phyloP scores from a whole-genome alignment of 352 stramenopile species.

The Pythium monospermum region DNA sequence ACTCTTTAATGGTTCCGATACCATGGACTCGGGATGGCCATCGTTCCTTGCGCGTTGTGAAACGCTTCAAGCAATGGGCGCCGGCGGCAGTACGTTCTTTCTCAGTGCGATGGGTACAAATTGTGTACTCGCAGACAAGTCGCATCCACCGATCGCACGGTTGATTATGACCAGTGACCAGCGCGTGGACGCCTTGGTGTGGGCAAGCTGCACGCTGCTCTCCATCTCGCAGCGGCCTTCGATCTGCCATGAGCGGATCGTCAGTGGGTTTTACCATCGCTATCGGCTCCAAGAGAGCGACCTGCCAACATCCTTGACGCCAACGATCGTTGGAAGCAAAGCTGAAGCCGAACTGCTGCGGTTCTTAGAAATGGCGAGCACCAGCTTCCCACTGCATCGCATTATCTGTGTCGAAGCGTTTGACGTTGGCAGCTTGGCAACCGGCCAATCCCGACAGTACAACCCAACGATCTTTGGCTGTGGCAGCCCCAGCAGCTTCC shows the following conservation, averaged over 20 bases:
- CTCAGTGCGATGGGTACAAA: constrained; percentile 12
- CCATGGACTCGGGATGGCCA: constrained; percentile 16
- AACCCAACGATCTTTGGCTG: constrained; percentile 12
- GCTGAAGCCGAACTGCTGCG: constrained; percentile 12
- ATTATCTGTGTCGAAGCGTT: constrained; percentile 17
- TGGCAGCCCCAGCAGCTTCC: constrained; percentile 13
- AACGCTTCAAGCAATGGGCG: constrained; percentile 9
- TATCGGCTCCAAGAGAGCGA: constrained; percentile 16
- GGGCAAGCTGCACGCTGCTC: constrained; percentile 11
- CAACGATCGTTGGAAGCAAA: neutral
- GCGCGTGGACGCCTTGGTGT: constrained; percentile 10
- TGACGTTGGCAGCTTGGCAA: neutral
- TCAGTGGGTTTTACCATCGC: constrained; percentile 3
- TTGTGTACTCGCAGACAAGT: constrained; percentile 3
- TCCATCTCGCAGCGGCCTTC: constrained; percentile 1
- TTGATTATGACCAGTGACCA: constrained; percentile 15
- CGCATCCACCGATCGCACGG: neutral
- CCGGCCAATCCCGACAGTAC: neutral
- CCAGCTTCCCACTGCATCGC: constrained; percentile 4
- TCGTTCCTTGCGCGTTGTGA: constrained; percentile 19
- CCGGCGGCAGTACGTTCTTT: constrained; percentile 10
- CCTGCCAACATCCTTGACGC: neutral
- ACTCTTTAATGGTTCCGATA: neutral
- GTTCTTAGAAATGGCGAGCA: constrained; percentile 13
- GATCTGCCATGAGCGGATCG: constrained; percentile 16